Conservation (phyloP, 208 protist genomes). For the Crithidia bombi region DNA sequence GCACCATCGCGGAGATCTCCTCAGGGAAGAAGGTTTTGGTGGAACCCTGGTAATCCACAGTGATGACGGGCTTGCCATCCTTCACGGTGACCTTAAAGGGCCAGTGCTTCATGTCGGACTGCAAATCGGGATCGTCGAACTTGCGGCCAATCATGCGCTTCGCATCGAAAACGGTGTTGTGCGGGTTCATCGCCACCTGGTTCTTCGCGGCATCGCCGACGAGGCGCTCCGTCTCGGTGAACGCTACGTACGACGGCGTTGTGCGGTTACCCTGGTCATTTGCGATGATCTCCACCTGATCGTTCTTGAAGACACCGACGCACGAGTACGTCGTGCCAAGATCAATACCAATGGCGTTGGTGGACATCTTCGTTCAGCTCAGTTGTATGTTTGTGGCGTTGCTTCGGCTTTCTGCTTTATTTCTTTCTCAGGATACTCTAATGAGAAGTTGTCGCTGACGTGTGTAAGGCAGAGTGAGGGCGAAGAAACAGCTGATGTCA, state of each 20-base stretch:
- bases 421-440: no score
- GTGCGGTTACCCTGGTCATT: constrained; percentile 94
- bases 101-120: constrained; percentile 96
- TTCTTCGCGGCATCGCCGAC: constrained; percentile 92
- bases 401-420: no score
- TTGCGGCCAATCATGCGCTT: constrained; percentile 94
- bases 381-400: constrained; percentile 5
- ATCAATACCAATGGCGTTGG: constrained; percentile 93
- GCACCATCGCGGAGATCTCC: constrained; percentile 90
- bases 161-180: constrained; percentile 91
- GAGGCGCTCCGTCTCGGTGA: constrained; percentile 93
- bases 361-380: constrained; percentile 23
- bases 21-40: constrained; percentile 82
- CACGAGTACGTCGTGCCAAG: constrained; percentile 97
- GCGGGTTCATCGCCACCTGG: constrained; percentile 91
- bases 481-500: no score
- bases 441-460: not conserved
- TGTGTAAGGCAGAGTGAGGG: no score
- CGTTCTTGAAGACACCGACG: constrained; percentile 97
- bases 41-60: constrained; percentile 73
- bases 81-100: constrained; percentile 92
- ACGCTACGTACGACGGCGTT: constrained; percentile 97
- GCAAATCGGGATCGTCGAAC: constrained; percentile 92
- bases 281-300: constrained; percentile 92
- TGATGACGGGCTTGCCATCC: constrained; percentile 80